Base-by-base conservation (phyloP, 805 yeast species). In the Ascoidea rubescens region DNA sequence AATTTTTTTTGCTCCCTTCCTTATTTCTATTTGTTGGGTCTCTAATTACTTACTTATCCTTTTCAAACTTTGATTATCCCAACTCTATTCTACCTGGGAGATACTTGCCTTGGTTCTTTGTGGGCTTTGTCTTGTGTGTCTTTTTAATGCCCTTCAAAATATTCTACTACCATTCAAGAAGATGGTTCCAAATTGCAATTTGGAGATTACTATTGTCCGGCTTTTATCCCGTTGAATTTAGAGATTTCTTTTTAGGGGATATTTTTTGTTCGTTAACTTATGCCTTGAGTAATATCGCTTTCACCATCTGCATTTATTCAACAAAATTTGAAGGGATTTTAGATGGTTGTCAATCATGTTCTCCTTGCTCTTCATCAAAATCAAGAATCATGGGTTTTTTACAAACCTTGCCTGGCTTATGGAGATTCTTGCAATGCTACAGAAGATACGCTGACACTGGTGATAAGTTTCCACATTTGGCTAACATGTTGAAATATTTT, bases 401-500 rank as follows among this genome's bases (percentile, higher is more conserved):
- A 57, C 74, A 89, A 37, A 74, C 95, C 6, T 64, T 93, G 17
- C 99, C 99, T 0, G 83, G 88, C 54, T 77, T 87, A 47, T 88
- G 96, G 89, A 84, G 99, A 68, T 79, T 86, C 53, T 62, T 91
- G 52, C 99, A 93, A 64, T 93, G 99, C 67, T 64, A 84, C 42
- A 72, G 99, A 59, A 95, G 99, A 75, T 93, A 75, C 64, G 79
- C 82, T 31, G 99, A 93, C 63, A 84, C 97, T 0, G 91, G 95
- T 2, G 96, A 90, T 61, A 84, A 90, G 86, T 93, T 93, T 63
- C 99, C 99, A 0, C 99, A 93, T 72, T 67, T 91, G 53, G 91
- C 96, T 5, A 93, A 93, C 60, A 87, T 87, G 73, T 60, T 72
- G 42, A 93, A 93, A 65, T 93, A 91, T 63, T 60, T 75, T 0